These are phyloP conservation scores for Phytophthora crassamura DNA, from an alignment of 352 stramenopile species.

Conservation along the genomic window DNA sequence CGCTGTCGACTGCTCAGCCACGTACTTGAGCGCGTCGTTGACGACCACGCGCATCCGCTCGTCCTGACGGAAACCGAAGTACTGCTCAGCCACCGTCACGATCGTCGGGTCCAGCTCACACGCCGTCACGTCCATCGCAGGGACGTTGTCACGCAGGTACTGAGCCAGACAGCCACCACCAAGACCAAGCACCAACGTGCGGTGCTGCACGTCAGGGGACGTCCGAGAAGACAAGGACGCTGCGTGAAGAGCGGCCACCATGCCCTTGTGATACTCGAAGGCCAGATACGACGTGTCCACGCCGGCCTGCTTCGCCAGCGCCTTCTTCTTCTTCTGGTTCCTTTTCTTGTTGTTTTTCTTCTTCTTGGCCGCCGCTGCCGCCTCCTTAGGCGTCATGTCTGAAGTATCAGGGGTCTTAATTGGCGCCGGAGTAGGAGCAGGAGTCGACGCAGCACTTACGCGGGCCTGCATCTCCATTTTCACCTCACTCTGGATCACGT, in stretches of 20 bases:
- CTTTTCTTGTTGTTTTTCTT: slow-evolving; percentile 72
- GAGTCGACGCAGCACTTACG: slow-evolving; percentile 1
- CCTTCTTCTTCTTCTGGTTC: slow-evolving; percentile 66
- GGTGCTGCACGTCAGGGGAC: slow-evolving; percentile 28
- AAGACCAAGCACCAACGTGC: slow-evolving; percentile 69
- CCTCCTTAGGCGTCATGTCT: slow-evolving; percentile 34
- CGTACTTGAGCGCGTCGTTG: slow-evolving; percentile 55
- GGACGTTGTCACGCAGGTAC: slow-evolving; percentile 67
- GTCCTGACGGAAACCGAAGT: slow-evolving; percentile 72
- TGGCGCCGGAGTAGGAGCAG: slow-evolving; percentile 6
- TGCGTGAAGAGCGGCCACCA: slow-evolving; percentile 67
- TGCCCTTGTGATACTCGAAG: slow-evolving; percentile 85
- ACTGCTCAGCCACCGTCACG: slow-evolving; percentile 64
- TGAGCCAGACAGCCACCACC: slow-evolving; percentile 73
- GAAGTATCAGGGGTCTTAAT: slow-evolving; percentile 26
- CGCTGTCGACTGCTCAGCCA: slow-evolving; percentile 36
- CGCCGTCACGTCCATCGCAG: slow-evolving; percentile 55
- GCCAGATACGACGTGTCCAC: slow-evolving; percentile 71
- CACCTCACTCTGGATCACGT: slow-evolving; percentile 84
- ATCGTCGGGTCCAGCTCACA: slow-evolving; percentile 75
- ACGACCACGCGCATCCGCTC: slow-evolving; percentile 52
- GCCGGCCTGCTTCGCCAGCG: slow-evolving; percentile 21
- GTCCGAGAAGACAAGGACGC: slow-evolving; percentile 34
- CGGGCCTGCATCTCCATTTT: slow-evolving; percentile 44
- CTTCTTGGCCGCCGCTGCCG: slow-evolving; percentile 34